Conservation (phyloP, 345 rosid species). For the Cardamine resedifolia region DNA sequence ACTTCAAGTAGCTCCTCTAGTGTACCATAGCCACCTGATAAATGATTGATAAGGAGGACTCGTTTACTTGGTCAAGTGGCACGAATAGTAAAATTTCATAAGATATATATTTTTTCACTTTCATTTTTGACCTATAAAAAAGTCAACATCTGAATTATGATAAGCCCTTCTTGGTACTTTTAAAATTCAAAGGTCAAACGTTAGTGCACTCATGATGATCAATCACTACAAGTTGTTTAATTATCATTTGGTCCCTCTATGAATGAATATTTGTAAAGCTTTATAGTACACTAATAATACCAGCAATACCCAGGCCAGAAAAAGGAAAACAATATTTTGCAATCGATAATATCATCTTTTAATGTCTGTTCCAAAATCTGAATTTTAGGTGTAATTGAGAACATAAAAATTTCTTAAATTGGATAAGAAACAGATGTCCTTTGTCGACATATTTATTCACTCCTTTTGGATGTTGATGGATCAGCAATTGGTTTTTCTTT, state of each 20-base stretch:
- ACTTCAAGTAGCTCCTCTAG: conserved; percentile 63
- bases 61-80: neutral
- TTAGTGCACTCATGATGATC: conserved; percentile 11
- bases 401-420: conserved; percentile 5
- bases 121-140: conserved; percentile 11
- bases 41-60: conserved; percentile 6
- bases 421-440: conserved; percentile 21
- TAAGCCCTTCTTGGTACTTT: neutral
- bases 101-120: neutral
- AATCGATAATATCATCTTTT: neutral
- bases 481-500: conserved; percentile 6
- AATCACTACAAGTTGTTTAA: neutral
- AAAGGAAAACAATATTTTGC: neutral
- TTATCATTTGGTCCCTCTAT: neutral
- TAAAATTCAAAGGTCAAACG: conserved; percentile 29
- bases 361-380: neutral
- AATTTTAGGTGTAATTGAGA: neutral
- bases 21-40: conserved; percentile 63
- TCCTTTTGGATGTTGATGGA: conserved; percentile 29
- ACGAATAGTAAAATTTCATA: neutral
- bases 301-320: neutral
- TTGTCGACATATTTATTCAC: conserved; percentile 21
- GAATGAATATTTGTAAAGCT: neutral
- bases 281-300: neutral
- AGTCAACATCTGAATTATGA: conserved; percentile 33